phyloP scores from a whole-genome alignment of 2,329 filamentous ascomycete genomes.

The Didymella glomerata region DNA sequence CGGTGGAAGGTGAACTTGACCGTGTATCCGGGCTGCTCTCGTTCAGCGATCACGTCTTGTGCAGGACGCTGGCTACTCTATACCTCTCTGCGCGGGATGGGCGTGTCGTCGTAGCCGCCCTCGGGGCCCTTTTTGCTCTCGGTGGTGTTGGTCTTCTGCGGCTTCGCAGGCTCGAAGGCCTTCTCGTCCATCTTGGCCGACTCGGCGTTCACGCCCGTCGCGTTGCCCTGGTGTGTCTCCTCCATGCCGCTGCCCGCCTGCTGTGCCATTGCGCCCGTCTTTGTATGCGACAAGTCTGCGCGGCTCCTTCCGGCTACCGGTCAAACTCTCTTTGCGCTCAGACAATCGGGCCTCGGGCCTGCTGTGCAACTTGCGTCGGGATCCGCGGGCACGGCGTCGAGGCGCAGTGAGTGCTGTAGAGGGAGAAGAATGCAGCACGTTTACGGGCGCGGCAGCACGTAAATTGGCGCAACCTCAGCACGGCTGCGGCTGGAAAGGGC shows the following conservation, averaged over 20 bases:
- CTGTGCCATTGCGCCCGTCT: constrained; percentile 21
- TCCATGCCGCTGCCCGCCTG: constrained; percentile 2
- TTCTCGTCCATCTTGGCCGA: constrained; percentile 21
- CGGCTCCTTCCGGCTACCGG: neutral
- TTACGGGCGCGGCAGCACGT: neutral
- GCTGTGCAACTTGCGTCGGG: neutral
- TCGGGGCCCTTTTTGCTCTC: constrained; percentile 61
- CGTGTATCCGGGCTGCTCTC: constrained; percentile 77
- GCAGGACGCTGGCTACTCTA: neutral
- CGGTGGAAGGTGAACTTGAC: constrained; percentile 84
- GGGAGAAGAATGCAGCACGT: neutral
- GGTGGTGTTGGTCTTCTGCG: constrained; percentile 38
- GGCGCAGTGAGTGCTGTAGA: neutral
- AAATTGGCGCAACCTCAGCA: constrained; percentile 1
- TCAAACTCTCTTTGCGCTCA: constrained; percentile 8
- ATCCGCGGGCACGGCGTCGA: neutral
- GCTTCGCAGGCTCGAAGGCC: constrained; percentile 24
- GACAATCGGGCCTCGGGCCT: neutral
- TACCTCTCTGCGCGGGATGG: constrained; percentile 65
- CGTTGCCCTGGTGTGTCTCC: constrained; percentile 16
- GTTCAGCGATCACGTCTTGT: constrained; percentile 11
- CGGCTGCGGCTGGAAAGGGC: constrained; percentile 1
- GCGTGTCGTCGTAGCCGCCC: constrained; percentile 82
- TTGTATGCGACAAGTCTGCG: constrained; percentile 1
- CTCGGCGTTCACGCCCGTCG: constrained; percentile 13